Percentiles rank a stretch among this genome's conserved stretches.
These are phyloP conservation scores for Verticillium klebahnii DNA, from an alignment of 2,329 filamentous ascomycete genomes.

Conservation along the genomic window DNA sequence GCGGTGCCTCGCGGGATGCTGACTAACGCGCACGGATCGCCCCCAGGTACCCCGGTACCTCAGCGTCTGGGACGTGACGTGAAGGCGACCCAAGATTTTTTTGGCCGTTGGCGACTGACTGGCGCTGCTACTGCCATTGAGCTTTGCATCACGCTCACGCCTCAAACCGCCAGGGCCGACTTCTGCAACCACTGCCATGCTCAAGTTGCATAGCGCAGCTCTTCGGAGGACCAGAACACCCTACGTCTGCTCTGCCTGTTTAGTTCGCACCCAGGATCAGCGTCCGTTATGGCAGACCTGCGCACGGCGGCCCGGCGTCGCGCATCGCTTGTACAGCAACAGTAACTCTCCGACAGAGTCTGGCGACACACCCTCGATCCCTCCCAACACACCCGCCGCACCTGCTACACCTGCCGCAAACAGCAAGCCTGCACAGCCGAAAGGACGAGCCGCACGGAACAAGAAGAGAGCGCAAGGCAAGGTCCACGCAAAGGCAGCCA, in stretches of 20 bases:
- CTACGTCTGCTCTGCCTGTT: constrained; percentile 22
- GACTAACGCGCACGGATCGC: background rate
- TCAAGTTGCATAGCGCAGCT: constrained; percentile 22
- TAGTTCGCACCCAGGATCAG: background rate
- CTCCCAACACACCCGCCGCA: background rate
- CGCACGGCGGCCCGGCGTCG: background rate
- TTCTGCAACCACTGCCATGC: constrained; percentile 22
- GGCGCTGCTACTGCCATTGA: background rate
- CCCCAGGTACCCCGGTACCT: too few species aligned
- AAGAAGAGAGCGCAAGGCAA: constrained; percentile 8
- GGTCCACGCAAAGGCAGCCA: background rate
- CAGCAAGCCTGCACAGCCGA: background rate
- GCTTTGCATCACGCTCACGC: background rate
- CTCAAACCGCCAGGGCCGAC: background rate
- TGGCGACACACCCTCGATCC: background rate
- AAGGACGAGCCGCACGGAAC: background rate
- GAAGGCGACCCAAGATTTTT: background rate
- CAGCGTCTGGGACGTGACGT: background rate
- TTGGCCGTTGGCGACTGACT: background rate
- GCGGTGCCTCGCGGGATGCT: background rate
- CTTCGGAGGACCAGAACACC: constrained; percentile 20
- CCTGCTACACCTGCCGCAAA: background rate
- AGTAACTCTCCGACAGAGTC: background rate
- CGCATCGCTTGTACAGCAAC: background rate
- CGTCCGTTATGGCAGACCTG: background rate